Evolutionary conservation across 2,329 filamentous ascomycete species (phyloP), one percentile per base, ranked within the genome.

Genomic region (Hypoxylon sp.): DNA sequence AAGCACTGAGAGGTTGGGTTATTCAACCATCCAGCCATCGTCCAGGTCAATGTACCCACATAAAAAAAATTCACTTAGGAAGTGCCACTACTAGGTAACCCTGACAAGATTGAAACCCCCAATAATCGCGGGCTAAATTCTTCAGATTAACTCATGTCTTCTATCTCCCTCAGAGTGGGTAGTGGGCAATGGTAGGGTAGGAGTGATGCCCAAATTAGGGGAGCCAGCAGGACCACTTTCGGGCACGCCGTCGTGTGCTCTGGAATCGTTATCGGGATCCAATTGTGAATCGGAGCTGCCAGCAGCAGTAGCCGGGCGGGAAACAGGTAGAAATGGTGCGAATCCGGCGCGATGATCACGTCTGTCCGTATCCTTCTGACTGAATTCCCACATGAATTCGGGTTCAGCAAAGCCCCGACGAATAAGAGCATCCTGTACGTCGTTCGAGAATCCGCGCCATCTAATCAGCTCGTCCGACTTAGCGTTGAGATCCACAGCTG

Each of bases 391-490:
- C 60, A 46, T 44, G 17, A 52, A 60, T 19, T 48, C 48, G 8
- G 53, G 60, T 19, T 63, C 60, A 17, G 60, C 60, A 26, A 63
- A 63, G 26, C 60, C 52, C 5, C 60, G 60, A 4, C 60, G 52
- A 14, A 63, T 42, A 4, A 63, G 33, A 3, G 60, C 60, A 14
- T 63, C 60, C 24, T 63, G 60, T 11, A 63, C 37, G 10, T 63
- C 60, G 26, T 48, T 56, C 2, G 60, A 57, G 11, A 63, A 63
- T n/a, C 60, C 60, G 6, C 52, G 60, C 52, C 53, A 63, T 17
- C 60, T 14, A 14, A 63, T 63, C 26, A 63, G 37, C 26, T 63
- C 46, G 52, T 63, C 60, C 9, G 60, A 63, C 26, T 57, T 63
- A 10, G 35, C 17, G 17, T 35, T 47, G 39, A 63, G 61, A 11